Evolutionary conservation across 225 moss, liverwort and hornwort species (phyloP).

Genomic region (Neckera pumila): DNA sequence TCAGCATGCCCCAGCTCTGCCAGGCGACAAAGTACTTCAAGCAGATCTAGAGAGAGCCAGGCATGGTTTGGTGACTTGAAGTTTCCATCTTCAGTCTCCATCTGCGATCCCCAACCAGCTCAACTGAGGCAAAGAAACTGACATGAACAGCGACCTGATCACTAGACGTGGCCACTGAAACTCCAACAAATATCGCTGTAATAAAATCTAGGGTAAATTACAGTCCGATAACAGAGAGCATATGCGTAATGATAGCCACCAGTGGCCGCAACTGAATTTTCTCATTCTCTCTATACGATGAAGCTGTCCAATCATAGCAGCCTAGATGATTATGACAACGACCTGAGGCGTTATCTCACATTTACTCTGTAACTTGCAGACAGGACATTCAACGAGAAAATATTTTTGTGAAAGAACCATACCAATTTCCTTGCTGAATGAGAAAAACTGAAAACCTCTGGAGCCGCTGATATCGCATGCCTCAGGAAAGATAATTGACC

Average conservation of each 20-base stretch:
- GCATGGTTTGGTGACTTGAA: conserved; percentile 48
- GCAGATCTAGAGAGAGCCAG: conserved; percentile 83
- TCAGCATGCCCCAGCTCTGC: conserved; percentile 68
- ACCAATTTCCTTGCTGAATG: conserved; percentile 82
- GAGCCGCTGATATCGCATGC: conserved; percentile 64
- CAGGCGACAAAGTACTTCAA: conserved; percentile 68
- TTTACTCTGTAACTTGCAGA: background rate
- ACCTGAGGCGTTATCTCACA: background rate
- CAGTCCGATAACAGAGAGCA: background rate
- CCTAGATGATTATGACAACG: background rate
- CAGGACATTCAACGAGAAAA: background rate
- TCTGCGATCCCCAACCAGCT: conserved; percentile 12
- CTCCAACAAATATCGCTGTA: background rate
- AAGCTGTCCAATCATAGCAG: background rate
- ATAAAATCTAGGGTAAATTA: background rate
- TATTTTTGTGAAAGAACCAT: background rate
- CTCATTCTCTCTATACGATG: background rate
- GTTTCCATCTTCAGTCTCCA: conserved; percentile 17
- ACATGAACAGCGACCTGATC: background rate
- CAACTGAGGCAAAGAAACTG: background rate
- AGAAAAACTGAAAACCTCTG: conserved; percentile 67
- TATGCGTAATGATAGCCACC: background rate
- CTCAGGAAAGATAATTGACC: conserved; percentile 84
- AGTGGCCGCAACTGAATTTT: background rate
- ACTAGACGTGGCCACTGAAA: background rate